Evolutionary conservation across 257 asterid genomes (phyloP).

Genomic region (Solanum lycopersicoides): DNA sequence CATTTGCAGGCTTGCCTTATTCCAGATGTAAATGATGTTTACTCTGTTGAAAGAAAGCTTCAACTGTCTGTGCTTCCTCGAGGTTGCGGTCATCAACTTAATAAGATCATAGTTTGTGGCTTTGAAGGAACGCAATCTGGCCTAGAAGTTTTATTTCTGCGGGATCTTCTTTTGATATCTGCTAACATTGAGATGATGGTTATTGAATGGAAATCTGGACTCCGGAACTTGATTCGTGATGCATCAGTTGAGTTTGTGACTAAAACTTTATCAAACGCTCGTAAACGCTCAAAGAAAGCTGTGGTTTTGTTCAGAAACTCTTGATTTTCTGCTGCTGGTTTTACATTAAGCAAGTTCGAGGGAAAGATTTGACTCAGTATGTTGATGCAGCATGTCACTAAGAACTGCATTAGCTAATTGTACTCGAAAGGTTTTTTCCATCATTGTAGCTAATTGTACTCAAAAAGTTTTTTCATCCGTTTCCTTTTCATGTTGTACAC

Average conservation of each 20-base stretch:
- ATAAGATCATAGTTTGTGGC: neutral
- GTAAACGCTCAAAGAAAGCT: neutral
- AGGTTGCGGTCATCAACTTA: neutral
- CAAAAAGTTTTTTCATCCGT: neutral
- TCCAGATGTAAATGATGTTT: neutral
- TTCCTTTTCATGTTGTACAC: neutral
- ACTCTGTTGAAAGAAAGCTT: neutral
- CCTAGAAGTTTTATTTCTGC: neutral
- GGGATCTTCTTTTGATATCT: neutral
- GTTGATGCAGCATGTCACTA: neutral
- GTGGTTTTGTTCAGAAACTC: neutral
- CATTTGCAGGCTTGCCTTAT: neutral
- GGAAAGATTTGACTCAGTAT: too few species aligned
- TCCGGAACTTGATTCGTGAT: neutral
- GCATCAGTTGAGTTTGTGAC: neutral
- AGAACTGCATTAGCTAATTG: neutral
- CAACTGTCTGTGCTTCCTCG: neutral
- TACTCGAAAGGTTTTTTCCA: neutral
- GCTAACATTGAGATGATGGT: neutral
- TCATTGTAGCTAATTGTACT: neutral
- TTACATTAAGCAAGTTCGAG: neutral
- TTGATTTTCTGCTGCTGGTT: neutral
- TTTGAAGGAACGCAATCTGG: neutral
- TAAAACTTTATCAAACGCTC: neutral
- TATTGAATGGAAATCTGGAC: neutral